Conservation (phyloP, 805 yeast species). For the Barnettozyma siamensis region DNA sequence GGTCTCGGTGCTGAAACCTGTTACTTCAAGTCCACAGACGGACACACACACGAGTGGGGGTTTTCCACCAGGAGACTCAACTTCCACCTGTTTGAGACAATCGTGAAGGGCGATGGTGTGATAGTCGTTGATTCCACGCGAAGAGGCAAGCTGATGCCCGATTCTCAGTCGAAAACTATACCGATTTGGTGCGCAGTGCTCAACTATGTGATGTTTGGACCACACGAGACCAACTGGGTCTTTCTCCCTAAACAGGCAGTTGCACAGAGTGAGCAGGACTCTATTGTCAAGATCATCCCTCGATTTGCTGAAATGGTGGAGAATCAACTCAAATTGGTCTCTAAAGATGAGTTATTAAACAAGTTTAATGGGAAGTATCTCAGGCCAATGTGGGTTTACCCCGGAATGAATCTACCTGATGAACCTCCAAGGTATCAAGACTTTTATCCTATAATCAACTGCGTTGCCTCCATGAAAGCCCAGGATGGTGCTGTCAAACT, state of each 20-base stretch:
- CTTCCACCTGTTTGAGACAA: constrained; percentile 54
- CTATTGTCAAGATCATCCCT: constrained; percentile 44
- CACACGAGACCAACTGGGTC: constrained; percentile 32
- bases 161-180: constrained; percentile 77
- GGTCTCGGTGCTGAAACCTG: constrained; percentile 40
- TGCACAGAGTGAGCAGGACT: constrained; percentile 48
- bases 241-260: constrained; percentile 49
- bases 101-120: constrained; percentile 40
- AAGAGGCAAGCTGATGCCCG: constrained; percentile 81
- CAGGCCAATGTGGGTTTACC: constrained; percentile 67
- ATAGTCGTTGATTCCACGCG: constrained; percentile 80
- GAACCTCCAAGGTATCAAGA: constrained; percentile 25
- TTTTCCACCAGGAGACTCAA: constrained; percentile 72
- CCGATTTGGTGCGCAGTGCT: constrained; percentile 91
- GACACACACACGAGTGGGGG: constrained; percentile 78
- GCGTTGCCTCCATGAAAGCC: constrained; percentile 58
- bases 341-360: constrained; percentile 26
- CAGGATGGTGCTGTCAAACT: constrained; percentile 51
- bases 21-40: constrained; percentile 92
- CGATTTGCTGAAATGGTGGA: constrained; percentile 40
- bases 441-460: constrained; percentile 40
- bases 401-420: constrained; percentile 38
- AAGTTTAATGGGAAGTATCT: constrained; percentile 43
- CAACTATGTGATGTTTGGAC: constrained; percentile 44
- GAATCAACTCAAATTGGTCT: constrained; percentile 33